Evolutionary conservation across 2,329 filamentous ascomycete genomes (phyloP).

Genomic region (Ascochyta viciae-villosae): DNA sequence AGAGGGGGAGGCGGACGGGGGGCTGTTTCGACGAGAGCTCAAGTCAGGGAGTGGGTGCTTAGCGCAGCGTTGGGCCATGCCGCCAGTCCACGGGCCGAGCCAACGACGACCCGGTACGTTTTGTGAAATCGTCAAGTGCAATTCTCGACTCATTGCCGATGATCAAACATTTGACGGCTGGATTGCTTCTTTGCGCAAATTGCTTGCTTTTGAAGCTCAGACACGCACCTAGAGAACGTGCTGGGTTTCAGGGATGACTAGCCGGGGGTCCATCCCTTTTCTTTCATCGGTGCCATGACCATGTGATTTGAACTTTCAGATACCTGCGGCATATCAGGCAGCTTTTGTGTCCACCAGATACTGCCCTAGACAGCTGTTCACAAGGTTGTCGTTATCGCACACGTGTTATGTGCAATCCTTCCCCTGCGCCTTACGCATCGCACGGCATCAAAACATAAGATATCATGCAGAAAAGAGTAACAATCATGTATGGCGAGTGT

Average conservation of each 20-base stretch:
- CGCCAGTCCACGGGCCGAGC: slow-evolving; percentile 17
- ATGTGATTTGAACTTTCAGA: neutral
- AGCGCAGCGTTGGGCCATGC: slow-evolving; percentile 15
- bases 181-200: neutral
- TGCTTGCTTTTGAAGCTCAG: slow-evolving; percentile 1
- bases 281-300: neutral
- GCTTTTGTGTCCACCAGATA: too few relatives aligned
- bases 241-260: slow-evolving; percentile 6
- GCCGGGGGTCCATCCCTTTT: slow-evolving; percentile 8
- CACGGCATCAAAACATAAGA: neutral
- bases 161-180: slow-evolving; percentile 1
- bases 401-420: slow-evolving; percentile 2
- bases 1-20: slow-evolving; percentile 26
- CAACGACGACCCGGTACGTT: slow-evolving; percentile 15
- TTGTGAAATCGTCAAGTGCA: neutral
- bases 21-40: slow-evolving; percentile 24
- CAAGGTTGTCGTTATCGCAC: neutral
- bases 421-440: neutral
- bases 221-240: slow-evolving; percentile 11
- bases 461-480: slow-evolving; percentile 19
- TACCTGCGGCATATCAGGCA: neutral
- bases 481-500: slow-evolving; percentile 7
- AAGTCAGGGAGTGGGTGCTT: slow-evolving; percentile 38
- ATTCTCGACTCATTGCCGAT: neutral
- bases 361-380: neutral